phyloP scores from a whole-genome alignment of 352 stramenopile species.

The Albugo candida region DNA sequence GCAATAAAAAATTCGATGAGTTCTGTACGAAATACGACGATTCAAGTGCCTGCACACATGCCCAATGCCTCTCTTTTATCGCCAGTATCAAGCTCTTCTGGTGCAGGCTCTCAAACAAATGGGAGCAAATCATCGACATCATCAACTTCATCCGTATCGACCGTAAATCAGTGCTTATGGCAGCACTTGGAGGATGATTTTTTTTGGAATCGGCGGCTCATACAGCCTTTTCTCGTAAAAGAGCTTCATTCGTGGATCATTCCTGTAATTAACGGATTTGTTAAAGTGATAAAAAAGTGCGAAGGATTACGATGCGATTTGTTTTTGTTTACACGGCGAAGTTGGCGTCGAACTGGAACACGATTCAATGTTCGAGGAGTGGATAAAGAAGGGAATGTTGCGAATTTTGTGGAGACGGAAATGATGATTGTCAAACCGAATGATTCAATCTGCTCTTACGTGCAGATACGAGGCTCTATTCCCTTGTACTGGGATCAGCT shows the following conservation, averaged over 20 bases:
- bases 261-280: conserved; percentile 42
- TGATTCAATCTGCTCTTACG: conserved; percentile 65
- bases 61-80: conserved; percentile 12
- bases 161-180: conserved; percentile 9
- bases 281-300: conserved; percentile 48
- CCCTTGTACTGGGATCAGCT: conserved; percentile 85
- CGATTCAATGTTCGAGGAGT: conserved; percentile 85
- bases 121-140: conserved; percentile 1
- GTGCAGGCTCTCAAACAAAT: conserved; percentile 8
- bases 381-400: conserved; percentile 73
- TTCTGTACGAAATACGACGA: conserved; percentile 5
- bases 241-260: conserved; percentile 42
- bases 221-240: conserved; percentile 24
- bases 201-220: conserved; percentile 82
- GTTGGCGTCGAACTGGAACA: conserved; percentile 65
- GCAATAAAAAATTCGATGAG: conserved; percentile 1
- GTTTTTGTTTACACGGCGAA: conserved; percentile 51
- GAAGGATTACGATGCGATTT: conserved; percentile 38
- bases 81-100: conserved; percentile 6
- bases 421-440: conserved; percentile 65
- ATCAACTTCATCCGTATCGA: background rate
- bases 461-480: conserved; percentile 91
- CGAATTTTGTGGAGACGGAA: conserved; percentile 92
- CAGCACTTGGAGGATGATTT: conserved; percentile 73
- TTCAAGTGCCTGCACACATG: conserved; percentile 5